Evolutionary conservation across 78 protist species (phyloP).

Genomic region (Isochrysis galbana): DNA sequence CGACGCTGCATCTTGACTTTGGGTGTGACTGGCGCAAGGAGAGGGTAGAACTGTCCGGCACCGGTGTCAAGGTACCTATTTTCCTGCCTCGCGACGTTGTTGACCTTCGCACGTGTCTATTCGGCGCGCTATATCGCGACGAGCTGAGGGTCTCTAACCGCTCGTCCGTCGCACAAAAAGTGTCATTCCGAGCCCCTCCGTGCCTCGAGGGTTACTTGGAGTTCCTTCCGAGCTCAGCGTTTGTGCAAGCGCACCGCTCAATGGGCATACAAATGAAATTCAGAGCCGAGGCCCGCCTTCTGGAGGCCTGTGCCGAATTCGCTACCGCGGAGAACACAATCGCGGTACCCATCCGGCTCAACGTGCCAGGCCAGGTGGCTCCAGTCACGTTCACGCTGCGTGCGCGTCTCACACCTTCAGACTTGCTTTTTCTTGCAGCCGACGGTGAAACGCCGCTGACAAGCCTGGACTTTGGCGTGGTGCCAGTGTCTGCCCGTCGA

Average conservation of each 20-base stretch:
- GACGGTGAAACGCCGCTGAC: neutral
- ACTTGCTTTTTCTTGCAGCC: neutral
- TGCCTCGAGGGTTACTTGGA: neutral
- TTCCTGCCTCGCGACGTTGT: neutral
- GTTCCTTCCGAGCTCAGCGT: conserved; percentile 29
- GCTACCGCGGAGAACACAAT: neutral
- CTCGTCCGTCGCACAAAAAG: neutral
- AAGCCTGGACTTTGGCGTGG: neutral
- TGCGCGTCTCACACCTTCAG: neutral
- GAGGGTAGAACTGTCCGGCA: neutral
- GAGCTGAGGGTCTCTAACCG: conserved; percentile 25
- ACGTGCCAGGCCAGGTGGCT: conserved; percentile 29
- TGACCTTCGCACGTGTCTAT: neutral
- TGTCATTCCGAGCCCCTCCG: neutral
- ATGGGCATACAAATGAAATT: conserved; percentile 14
- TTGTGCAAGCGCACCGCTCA: conserved; percentile 36
- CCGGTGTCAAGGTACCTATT: conserved; percentile 35
- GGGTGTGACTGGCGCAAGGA: neutral
- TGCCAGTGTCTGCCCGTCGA: neutral
- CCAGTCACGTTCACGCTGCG: conserved; percentile 15
- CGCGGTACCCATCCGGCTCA: neutral
- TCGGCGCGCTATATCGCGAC: conserved; percentile 49
- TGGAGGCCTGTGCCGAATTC: neutral
- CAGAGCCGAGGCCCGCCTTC: neutral
- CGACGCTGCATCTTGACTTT: neutral